phyloP scores from a whole-genome alignment of 2,329 filamentous ascomycete species.

The Knoxdaviesia proteae region DNA sequence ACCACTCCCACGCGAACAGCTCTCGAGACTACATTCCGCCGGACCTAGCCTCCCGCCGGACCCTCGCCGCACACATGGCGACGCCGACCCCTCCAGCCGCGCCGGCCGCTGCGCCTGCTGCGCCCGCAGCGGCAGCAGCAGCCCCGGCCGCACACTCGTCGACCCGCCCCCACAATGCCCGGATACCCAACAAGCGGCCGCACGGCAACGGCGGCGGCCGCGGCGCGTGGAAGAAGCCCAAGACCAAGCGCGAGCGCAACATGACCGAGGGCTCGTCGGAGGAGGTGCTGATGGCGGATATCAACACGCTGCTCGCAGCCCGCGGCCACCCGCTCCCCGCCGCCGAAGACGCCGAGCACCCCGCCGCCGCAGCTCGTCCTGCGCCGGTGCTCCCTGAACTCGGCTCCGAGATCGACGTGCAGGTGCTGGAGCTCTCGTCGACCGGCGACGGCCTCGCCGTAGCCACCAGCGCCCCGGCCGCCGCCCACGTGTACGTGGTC shows the following conservation, averaged over 20 bases:
- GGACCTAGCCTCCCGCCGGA: too few relatives aligned
- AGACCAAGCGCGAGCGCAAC: slow-evolving; percentile 36
- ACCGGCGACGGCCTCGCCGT: slow-evolving; percentile 79
- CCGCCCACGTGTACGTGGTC: slow-evolving; percentile 54
- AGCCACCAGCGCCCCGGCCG: slow-evolving; percentile 22
- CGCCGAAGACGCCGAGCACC: slow-evolving; percentile 8
- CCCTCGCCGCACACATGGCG: too few relatives aligned
- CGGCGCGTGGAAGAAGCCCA: slow-evolving; percentile 9
- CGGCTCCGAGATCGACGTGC: slow-evolving; percentile 60
- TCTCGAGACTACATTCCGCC: too few relatives aligned
- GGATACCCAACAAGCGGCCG: too few relatives aligned
- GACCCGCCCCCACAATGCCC: too few relatives aligned
- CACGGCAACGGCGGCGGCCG: slow-evolving; percentile 1
- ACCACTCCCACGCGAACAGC: too few relatives aligned
- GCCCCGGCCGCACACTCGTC: too few relatives aligned
- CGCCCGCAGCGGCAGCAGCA: too few relatives aligned
- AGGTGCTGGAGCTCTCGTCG: slow-evolving; percentile 67
- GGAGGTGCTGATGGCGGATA: slow-evolving; percentile 44
- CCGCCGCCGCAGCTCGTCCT: slow-evolving; percentile 7
- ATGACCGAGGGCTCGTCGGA: slow-evolving; percentile 42
- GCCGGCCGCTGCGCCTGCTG: too few relatives aligned
- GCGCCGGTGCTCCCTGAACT: slow-evolving; percentile 33
- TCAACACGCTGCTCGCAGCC: slow-evolving; percentile 30
- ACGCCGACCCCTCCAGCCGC: too few relatives aligned
- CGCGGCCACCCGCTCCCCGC: slow-evolving; percentile 12